These are phyloP conservation scores for Penicillium dipodomyicola DNA, from an alignment of 495 filamentous ascomycete species.

Conservation along the genomic window DNA sequence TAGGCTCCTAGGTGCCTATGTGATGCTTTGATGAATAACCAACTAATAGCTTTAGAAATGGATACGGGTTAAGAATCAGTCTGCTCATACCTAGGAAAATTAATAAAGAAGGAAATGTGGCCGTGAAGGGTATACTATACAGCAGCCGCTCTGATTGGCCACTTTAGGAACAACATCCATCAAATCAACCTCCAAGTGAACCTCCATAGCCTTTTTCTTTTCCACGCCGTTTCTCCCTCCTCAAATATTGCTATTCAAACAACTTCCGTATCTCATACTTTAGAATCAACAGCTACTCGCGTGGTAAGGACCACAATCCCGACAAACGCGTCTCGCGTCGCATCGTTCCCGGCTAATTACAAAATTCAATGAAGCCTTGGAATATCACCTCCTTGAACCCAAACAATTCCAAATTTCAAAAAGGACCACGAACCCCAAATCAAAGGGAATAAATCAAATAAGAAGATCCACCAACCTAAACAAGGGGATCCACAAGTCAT, in stretches of 20 bases:
- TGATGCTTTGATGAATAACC: background rate
- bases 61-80: background rate
- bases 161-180: slow-evolving; percentile 27
- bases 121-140: background rate
- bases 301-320: background rate
- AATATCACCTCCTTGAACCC: background rate
- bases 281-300: background rate
- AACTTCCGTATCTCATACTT: background rate
- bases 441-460: background rate
- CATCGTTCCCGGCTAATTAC: background rate
- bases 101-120: no score
- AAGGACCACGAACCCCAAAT: background rate
- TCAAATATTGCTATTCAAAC: background rate
- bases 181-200: background rate
- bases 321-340: background rate
- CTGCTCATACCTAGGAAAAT: no score
- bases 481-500: background rate
- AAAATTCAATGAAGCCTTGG: background rate
- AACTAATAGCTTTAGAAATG: background rate
- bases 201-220: background rate
- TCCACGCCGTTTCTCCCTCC: background rate
- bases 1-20: background rate
- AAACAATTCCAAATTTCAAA: background rate
- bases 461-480: background rate
- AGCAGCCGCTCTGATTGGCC: slow-evolving; percentile 28